phyloP scores from a whole-genome alignment of 2,329 filamentous ascomycete genomes.

The Epichloe baconii region DNA sequence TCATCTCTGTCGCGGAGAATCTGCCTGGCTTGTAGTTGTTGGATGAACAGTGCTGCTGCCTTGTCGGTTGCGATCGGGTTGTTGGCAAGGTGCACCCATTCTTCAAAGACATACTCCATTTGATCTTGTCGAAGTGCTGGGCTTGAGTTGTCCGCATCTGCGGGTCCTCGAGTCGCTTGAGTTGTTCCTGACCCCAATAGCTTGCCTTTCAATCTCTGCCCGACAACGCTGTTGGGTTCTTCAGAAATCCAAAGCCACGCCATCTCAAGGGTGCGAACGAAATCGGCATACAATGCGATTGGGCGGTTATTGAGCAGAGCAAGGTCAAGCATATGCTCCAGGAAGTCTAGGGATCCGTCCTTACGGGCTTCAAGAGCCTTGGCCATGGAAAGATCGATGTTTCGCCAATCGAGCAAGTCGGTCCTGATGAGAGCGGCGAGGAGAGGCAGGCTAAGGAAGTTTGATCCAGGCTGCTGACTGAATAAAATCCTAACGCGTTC shows the following conservation, averaged over 20 bases:
- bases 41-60: constrained; percentile 61
- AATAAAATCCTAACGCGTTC: constrained; percentile 43
- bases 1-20: constrained; percentile 65
- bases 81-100: constrained; percentile 78
- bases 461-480: constrained; percentile 40
- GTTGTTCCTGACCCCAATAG: constrained; percentile 29
- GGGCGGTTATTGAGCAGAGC: constrained; percentile 68
- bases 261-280: constrained; percentile 67
- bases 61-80: constrained; percentile 65
- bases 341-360: constrained; percentile 59
- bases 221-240: constrained; percentile 50
- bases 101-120: constrained; percentile 88
- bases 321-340: constrained; percentile 68
- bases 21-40: constrained; percentile 65
- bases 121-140: constrained; percentile 56
- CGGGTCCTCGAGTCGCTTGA: constrained; percentile 28
- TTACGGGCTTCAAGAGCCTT: constrained; percentile 61
- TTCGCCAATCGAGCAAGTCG: constrained; percentile 48
- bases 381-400: constrained; percentile 59
- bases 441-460: constrained; percentile 44
- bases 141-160: constrained; percentile 34
- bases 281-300: constrained; percentile 70
- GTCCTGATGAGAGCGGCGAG: constrained; percentile 44
- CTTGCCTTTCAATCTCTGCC: constrained; percentile 59
- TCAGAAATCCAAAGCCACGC: constrained; percentile 72